Conservation (phyloP, 805 yeast species). For the Saturnispora gosingensis region DNA sequence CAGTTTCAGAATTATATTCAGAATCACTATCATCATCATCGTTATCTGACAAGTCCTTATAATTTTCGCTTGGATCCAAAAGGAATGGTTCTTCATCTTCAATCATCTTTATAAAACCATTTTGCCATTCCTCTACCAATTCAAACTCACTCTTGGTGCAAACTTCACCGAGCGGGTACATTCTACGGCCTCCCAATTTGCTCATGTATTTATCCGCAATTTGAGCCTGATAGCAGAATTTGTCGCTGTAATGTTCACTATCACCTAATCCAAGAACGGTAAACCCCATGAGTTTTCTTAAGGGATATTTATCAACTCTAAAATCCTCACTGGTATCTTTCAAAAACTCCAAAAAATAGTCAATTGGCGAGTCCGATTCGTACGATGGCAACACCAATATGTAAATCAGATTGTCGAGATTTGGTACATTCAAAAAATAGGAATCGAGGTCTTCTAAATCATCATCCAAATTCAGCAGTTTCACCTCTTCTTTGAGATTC, state of each 20-base stretch:
- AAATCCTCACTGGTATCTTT: conserved; percentile 78
- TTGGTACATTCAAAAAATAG: conserved; percentile 62
- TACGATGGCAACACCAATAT: conserved; percentile 78
- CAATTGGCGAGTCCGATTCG: conserved; percentile 88
- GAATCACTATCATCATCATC: conserved; percentile 12
- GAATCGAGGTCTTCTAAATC: conserved; percentile 76
- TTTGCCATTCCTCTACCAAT: conserved; percentile 58
- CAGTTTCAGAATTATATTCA: conserved; percentile 14
- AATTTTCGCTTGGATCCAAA: conserved; percentile 45
- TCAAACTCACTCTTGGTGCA: conserved; percentile 64
- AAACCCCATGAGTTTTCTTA: conserved; percentile 61
- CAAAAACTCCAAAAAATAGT: conserved; percentile 72
- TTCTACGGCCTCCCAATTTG: conserved; percentile 76
- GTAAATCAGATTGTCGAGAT: conserved; percentile 35
- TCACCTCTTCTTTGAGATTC: conserved; percentile 33
- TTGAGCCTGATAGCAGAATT: conserved; percentile 80
- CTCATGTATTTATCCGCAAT: conserved; percentile 67
- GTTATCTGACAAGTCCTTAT: conserved; percentile 10
- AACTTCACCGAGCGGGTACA: conserved; percentile 75
- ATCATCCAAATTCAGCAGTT: conserved; percentile 64
- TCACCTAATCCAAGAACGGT: conserved; percentile 87
- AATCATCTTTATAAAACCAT: conserved; percentile 48
- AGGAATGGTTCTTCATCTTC: conserved; percentile 56
- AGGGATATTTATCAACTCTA: conserved; percentile 75
- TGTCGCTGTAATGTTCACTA: conserved; percentile 67